Evolutionary conservation across 2,329 filamentous ascomycete species (phyloP), one percentile per base, ranked within the genome.

Genomic region (Fusarium anthophilum): DNA sequence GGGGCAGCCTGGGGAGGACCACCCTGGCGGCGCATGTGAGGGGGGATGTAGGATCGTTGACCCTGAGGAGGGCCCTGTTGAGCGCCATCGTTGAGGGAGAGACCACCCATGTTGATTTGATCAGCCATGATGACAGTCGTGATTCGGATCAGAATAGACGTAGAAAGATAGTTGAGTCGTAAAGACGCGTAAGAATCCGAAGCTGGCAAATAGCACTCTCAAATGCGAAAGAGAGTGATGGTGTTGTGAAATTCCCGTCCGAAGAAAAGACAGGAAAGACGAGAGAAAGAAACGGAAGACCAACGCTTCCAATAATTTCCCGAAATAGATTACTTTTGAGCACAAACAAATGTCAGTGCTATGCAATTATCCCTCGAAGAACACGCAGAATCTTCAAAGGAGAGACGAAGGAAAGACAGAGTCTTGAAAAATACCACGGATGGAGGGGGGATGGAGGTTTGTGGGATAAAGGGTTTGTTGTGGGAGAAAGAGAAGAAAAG

Each of bases 61-160:
- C 67, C 67, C 75, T 79, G 75, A 66, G 78, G 56, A 71, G 70
- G 72, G 60, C 73, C 76, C 53, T 79, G 77, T 62, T 63, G 81
- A 54, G 78, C 74, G 63, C 80, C 82, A 38, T 83, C 82, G 66
- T 84, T 90, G 74, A 96, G 87, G 84, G 86, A 92, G 80, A 96
- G 87, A 82, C 91, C 90, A 82, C 88, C 89, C 90, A 96, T 95
- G 87, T 94, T 94, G 80, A 96, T 89, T 87, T 95, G 92, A 80
- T 94, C 92, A 83, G 93, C 93, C 93, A 95, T 95, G 81, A 84
- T 92, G 86, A 79, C 79, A 62, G 65, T 72, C 63, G 72, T 59
- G 64, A 76, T 74, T 77, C 63, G 66, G 61, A 56, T 77, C 70
- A 69, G 72, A 63, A 72, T 60, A 64, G 50, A 70, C 61, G 68